Evolutionary conservation across 257 asterid species (phyloP), one percentile per base, ranked within the genome.

Genomic region (Ajuga chamaepitys): DNA sequence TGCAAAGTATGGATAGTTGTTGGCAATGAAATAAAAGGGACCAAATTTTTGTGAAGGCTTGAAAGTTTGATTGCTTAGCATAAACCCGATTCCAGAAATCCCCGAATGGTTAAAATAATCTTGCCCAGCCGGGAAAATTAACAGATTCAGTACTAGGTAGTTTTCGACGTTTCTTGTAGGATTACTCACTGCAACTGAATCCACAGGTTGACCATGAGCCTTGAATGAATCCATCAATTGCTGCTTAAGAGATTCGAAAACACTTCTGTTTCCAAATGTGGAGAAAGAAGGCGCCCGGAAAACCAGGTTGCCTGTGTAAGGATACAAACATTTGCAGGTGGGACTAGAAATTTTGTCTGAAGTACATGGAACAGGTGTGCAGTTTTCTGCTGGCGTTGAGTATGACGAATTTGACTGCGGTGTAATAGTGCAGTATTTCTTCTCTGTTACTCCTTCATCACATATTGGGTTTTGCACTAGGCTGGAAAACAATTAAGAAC

Each of bases 271-370:
- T 56, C 82, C 92, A 50, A 78, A 80, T 85, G 63, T 40, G 67
- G 90, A 86, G 75, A 90, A 90, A 16, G 91, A 86, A 70, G 95
- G 92, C 25, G 97, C 86, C 1, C 96, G 83, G 37, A 94, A 90
- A 42, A 35, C 8, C 6, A 94, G 74, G 62, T 14, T 76, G 35
- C 99, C 99, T 3, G 83, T 56, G 65, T 88, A 94, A 37, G 99
- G 96, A 75, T 77, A 75, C 51, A 84, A 79, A 71, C 99, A 94
- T 47, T 71, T 52, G 81, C 99, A 90, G 9, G 77, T 79, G 42
- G 97, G 95, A 66, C 96, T 94, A 0, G 81, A 59, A 47, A 77
- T 24, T 74, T 70, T 79, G 25, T 66, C 74, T 3, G 79, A 68
- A 12, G 32, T 58, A 72, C 99, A 94, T 18, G 61, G 51, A 42